phyloP scores from a whole-genome alignment of 257 asterid species.

The Solanum stenotomum region DNA sequence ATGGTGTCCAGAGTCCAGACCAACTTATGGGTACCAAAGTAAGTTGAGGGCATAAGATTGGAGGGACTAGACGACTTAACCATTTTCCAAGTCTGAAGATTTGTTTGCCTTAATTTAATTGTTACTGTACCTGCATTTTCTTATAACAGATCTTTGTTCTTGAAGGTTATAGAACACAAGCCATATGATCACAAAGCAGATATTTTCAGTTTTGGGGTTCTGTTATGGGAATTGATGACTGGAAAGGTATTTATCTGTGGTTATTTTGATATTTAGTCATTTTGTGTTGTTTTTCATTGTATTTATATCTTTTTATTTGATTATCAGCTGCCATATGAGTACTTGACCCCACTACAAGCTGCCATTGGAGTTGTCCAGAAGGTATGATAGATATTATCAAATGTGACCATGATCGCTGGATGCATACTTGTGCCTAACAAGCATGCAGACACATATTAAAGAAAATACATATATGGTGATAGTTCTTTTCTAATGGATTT shows the following conservation, averaged over 20 bases:
- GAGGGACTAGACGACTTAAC: neutral
- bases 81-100: neutral
- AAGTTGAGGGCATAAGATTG: neutral
- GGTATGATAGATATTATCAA: slow-evolving; percentile 25
- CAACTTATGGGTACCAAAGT: neutral
- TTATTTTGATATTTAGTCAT: neutral
- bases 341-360: slow-evolving; percentile 95
- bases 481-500: neutral
- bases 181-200: slow-evolving; percentile 97
- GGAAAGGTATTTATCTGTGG: slow-evolving; percentile 60
- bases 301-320: neutral
- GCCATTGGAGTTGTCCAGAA: slow-evolving; percentile 98
- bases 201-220: slow-evolving; percentile 87
- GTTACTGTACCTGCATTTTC: slow-evolving; percentile 4
- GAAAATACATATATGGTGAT: neutral
- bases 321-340: slow-evolving; percentile 89
- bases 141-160: slow-evolving; percentile 16
- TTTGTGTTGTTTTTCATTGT: neutral
- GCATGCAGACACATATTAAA: neutral
- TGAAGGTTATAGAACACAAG: slow-evolving; percentile 89
- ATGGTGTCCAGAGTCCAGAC: neutral
- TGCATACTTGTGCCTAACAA: neutral
- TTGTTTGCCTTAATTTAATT: neutral
- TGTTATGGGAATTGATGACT: slow-evolving; percentile 84
- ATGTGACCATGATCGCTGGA: neutral